phyloP scores from a whole-genome alignment of 495 filamentous ascomycete species.

The Penicillium roqueforti region DNA sequence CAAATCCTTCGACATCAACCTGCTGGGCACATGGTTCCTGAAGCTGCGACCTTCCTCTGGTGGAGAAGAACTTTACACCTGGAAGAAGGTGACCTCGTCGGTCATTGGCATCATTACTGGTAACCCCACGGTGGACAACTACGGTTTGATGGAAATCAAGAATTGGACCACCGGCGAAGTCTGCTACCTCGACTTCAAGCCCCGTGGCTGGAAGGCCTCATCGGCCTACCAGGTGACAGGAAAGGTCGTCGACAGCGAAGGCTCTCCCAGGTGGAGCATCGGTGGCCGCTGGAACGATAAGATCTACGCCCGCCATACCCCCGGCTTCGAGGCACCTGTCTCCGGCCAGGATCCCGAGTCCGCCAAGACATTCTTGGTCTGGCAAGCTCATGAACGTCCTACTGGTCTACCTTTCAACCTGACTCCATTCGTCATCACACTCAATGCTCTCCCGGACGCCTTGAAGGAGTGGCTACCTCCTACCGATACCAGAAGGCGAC shows the following conservation, averaged over 20 bases:
- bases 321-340: slow-evolving; percentile 77
- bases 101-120: slow-evolving; percentile 98
- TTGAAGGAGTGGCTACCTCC: slow-evolving; percentile 73
- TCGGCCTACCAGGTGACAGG: slow-evolving; percentile 84
- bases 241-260: slow-evolving; percentile 70
- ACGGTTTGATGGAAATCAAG: slow-evolving; percentile 94
- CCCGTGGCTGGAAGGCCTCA: slow-evolving; percentile 88
- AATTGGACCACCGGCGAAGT: slow-evolving; percentile 93
- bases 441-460: slow-evolving; percentile 79
- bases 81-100: slow-evolving; percentile 98
- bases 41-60: slow-evolving; percentile 74
- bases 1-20: slow-evolving; percentile 95
- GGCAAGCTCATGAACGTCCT: slow-evolving; percentile 81
- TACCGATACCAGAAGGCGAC: slow-evolving; percentile 84
- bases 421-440: slow-evolving; percentile 90
- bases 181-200: slow-evolving; percentile 90
- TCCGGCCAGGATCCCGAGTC: slow-evolving; percentile 50
- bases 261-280: slow-evolving; percentile 76
- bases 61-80: slow-evolving; percentile 88
- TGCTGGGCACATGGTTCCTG: slow-evolving; percentile 95
- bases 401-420: slow-evolving; percentile 91
- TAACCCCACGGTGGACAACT: slow-evolving; percentile 95
- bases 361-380: slow-evolving; percentile 78
- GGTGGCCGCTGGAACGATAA: slow-evolving; percentile 97
- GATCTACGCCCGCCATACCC: slow-evolving; percentile 88